Evolutionary conservation across 768 basidiomycete species (phyloP).

Genomic region (Inosperma sp.): DNA sequence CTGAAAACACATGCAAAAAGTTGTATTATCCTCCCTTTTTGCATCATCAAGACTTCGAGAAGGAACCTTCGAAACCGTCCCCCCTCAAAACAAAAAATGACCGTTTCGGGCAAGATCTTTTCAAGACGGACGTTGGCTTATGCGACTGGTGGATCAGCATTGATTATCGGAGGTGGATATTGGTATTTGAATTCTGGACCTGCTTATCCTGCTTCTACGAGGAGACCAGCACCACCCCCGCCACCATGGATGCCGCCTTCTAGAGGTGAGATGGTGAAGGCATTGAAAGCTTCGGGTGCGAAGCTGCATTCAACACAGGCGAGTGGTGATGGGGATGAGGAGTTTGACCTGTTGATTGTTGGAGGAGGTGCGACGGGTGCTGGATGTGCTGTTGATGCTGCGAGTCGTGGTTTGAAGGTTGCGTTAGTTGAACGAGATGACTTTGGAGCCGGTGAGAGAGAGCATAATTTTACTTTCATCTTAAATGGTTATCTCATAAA

Average conservation of each 20-base stretch:
- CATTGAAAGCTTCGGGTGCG: constrained; percentile 47
- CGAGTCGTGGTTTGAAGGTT: constrained; percentile 84
- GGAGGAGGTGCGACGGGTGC: constrained; percentile 97
- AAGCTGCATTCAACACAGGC: constrained; percentile 11
- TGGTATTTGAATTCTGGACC: constrained; percentile 74
- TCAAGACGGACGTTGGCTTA: constrained; percentile 53
- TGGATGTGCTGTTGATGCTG: constrained; percentile 95
- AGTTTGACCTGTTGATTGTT: constrained; percentile 45
- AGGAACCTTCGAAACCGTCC: too few relatives aligned
- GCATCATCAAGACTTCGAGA: too few relatives aligned
- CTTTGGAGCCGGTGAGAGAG: constrained; percentile 78
- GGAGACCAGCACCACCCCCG: constrained; percentile 65
- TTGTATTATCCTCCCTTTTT: too few relatives aligned
- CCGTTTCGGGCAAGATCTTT: constrained; percentile 40
- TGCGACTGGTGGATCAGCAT: constrained; percentile 47
- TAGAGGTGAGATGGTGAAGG: constrained; percentile 58
- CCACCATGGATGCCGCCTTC: constrained; percentile 77
- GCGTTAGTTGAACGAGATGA: constrained; percentile 92
- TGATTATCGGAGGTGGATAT: constrained; percentile 57
- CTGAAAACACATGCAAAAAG: too few relatives aligned
- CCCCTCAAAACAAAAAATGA: too few relatives aligned
- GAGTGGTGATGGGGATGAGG: constrained; percentile 12
- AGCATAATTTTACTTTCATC: constrained; percentile 1
- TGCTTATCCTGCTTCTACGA: constrained; percentile 57
- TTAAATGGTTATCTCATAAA: not conserved